Conservation (phyloP, 345 rosid species). For the Pistacia atlantica region DNA sequence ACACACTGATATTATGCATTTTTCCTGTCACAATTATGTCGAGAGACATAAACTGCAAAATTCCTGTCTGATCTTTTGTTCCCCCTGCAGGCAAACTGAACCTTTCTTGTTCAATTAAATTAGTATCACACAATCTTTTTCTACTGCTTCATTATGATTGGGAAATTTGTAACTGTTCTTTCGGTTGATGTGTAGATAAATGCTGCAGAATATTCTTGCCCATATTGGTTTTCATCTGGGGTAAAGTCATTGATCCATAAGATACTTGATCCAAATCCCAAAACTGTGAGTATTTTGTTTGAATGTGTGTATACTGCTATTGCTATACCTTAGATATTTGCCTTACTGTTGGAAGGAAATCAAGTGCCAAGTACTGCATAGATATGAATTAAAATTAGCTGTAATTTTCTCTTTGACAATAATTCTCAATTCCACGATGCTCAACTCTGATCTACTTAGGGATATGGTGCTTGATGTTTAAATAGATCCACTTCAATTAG, state of each 20-base stretch:
- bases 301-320: not conserved
- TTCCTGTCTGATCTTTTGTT: not conserved
- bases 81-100: not conserved
- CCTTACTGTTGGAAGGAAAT: not conserved
- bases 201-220: slow-evolving; percentile 79
- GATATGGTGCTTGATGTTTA: not conserved
- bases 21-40: not conserved
- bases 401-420: not conserved
- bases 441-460: not conserved
- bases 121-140: slow-evolving; percentile 12
- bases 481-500: not conserved
- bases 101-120: slow-evolving; percentile 10
- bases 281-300: slow-evolving; percentile 67
- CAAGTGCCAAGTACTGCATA: slow-evolving; percentile 5
- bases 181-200: slow-evolving; percentile 49
- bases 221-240: slow-evolving; percentile 80
- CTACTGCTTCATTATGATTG: slow-evolving; percentile 9
- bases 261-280: slow-evolving; percentile 78
- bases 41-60: slow-evolving; percentile 5
- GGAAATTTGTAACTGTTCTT: slow-evolving; percentile 21
- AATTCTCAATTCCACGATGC: not conserved
- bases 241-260: slow-evolving; percentile 66
- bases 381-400: not conserved
- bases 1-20: slow-evolving; percentile 4
- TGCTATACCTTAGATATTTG: not conserved